Base-by-base conservation (phyloP, 306 rosid species). In the Canavalia ensiformis region DNA sequence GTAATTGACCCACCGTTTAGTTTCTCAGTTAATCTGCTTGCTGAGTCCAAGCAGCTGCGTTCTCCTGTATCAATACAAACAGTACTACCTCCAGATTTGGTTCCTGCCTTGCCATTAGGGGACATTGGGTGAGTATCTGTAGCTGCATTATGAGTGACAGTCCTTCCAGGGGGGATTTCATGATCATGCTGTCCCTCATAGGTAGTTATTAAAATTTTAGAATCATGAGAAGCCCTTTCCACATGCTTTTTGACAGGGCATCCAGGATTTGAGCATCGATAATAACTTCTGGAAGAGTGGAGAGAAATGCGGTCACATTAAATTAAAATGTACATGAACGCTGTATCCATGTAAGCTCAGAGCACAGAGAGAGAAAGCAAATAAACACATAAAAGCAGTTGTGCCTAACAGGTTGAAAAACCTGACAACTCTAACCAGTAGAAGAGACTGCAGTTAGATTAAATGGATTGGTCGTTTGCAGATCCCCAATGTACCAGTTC, bases 231-330 rank as follows among this genome's bases (percentile, higher is more conserved):
- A 42, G 97, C 94, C 84, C 97, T 91, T 88, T 95, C 97, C 49
- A 95, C 92, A 55, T 92, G 97, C 86, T 92, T 95, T 87, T 91
- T 95, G 74, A 78, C 97, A 2, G 94, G 92, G 86, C 99, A 95
- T 83, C 97, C 95, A 31, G 93, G 89, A 86, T 62, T 82, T 9
- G 99, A 91, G 88, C 99, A 95, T 73, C 99, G 90, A 77, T 91
- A 95, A 75, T 95, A 95, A 90, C 97, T 91, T 93, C 99, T 95
- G 82, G 60, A 82, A 62, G 63, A 82, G 75, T 62, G 76, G 76
- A 75, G 42, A 74, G 71, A 81, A 55, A 74, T 56, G 68, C 65
- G 67, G 51, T 78, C 55, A 71, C 59, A 31, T 85, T 46, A 64
- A 79, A 81, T 31, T 63, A 47, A 41, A 86, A 52, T 65, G 52